Evolutionary conservation across 1,284 basidiomycete species (phyloP).

Genomic region (Apiotrichum domesticum): DNA sequence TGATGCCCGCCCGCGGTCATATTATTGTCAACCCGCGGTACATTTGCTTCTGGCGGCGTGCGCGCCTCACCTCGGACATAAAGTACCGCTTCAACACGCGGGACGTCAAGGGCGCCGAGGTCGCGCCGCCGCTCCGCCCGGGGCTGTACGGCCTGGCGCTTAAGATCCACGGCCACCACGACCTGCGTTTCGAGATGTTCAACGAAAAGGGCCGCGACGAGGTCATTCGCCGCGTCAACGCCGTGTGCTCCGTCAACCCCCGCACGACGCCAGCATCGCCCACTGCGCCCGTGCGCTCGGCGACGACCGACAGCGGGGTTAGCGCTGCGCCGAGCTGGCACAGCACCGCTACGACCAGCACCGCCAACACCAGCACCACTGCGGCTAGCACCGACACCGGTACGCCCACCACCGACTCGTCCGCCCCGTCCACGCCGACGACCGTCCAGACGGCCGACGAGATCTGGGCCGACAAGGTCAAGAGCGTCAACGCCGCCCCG

Average conservation of each 20-base stretch:
- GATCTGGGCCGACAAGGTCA: background rate
- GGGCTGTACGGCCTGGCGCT: constrained; percentile 53
- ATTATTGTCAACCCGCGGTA: constrained; percentile 41
- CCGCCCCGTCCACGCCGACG: background rate
- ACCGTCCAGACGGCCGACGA: background rate
- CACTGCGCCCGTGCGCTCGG: background rate
- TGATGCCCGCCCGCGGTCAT: constrained; percentile 42
- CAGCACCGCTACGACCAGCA: background rate
- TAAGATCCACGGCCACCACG: constrained; percentile 52
- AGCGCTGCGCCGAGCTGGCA: background rate
- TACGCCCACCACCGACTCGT: background rate
- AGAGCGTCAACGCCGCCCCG: background rate
- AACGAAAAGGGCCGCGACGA: constrained; percentile 51
- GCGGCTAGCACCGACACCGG: background rate
- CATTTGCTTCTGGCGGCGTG: constrained; percentile 46
- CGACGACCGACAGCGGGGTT: too few species aligned
- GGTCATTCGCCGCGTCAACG: constrained; percentile 31
- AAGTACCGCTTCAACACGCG: constrained; percentile 54
- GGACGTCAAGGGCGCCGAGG: constrained; percentile 50
- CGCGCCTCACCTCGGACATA: constrained; percentile 36
- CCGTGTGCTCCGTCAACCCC: constrained; percentile 1
- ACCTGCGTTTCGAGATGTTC: constrained; percentile 55
- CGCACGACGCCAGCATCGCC: background rate
- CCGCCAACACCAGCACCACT: constrained; percentile 1
- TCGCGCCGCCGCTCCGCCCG: constrained; percentile 40